phyloP scores from a whole-genome alignment of 208 protist species.

The Novymonas esmeraldas region DNA sequence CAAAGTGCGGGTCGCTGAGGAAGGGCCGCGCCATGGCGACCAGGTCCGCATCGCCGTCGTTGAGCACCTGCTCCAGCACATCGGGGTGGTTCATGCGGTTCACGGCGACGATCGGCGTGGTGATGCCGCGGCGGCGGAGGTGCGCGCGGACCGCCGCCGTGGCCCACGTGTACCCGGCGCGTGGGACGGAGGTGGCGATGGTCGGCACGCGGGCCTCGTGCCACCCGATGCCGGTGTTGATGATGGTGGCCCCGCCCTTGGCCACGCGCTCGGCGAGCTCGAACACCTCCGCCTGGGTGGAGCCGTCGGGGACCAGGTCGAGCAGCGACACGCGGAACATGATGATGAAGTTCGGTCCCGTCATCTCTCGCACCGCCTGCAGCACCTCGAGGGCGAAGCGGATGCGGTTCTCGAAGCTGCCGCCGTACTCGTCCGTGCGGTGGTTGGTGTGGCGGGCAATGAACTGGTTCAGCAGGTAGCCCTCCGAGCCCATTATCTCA shows the following conservation, averaged over 20 bases:
- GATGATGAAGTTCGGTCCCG: conserved; percentile 83
- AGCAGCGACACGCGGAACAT: conserved; percentile 93
- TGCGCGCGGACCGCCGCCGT: conserved; percentile 63
- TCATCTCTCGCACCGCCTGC: conserved; percentile 48
- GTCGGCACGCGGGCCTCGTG: conserved; percentile 95
- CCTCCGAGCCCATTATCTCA: conserved; percentile 94
- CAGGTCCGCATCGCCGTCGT: conserved; percentile 84
- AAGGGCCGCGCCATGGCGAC: conserved; percentile 92
- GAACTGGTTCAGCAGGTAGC: conserved; percentile 95
- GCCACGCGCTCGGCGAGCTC: conserved; percentile 74
- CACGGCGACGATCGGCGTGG: conserved; percentile 88
- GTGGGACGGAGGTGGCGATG: conserved; percentile 90
- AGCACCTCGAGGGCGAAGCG: conserved; percentile 89
- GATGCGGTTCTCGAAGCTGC: conserved; percentile 81
- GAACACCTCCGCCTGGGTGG: conserved; percentile 84
- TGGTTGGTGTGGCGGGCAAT: conserved; percentile 87
- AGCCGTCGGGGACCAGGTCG: conserved; percentile 90
- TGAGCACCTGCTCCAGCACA: conserved; percentile 81
- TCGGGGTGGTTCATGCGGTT: conserved; percentile 93
- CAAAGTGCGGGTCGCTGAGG: conserved; percentile 91
- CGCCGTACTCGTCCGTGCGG: conserved; percentile 84
- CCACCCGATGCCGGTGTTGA: conserved; percentile 96
- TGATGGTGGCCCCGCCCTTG: conserved; percentile 75
- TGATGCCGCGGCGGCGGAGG: conserved; percentile 38
- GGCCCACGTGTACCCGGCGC: conserved; percentile 82